Base-by-base conservation (phyloP, 805 yeast species). In the Candida ulmi region DNA sequence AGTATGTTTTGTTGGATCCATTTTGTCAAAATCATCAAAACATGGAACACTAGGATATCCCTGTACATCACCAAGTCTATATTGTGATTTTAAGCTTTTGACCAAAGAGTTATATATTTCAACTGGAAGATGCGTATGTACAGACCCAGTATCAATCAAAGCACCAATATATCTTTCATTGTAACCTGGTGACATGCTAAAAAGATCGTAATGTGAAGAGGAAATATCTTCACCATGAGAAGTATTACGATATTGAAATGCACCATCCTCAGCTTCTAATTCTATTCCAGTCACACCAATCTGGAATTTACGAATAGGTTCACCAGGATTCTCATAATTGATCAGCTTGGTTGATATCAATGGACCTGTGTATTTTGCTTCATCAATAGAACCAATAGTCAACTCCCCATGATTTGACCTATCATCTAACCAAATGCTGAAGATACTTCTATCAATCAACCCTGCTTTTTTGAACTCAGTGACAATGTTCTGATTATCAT, bases 371-470 rank as follows among this genome's bases (percentile, higher is more conserved):
- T 56, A 68, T 48, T 69, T 69, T 5, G 65, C 62, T 17, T 50
- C 50, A 45, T 69, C 74, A 21, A 68, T 53, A 6, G 62, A 70
- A 28, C 75, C 74, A 43, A 69, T 61, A 11, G 68, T 44, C 2
- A 69, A 41, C n/a, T 40, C 39, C 1, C 58, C 58, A 25, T 35
- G 38, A 2, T 34, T 32, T 3, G 30, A 21, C 5, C 31, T 30
- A 5, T 39, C 43, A 28, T 47, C 40, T 5, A 54, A 21, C 41
- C 46, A 54, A 11, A 51, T 33, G 27, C 54, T 44, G 27, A 52
- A 51, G 2, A 50, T n/a, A 13, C 32, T 37, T 26, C 54, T 35
- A 1, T 45, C 32, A 16, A 48, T 45, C 11, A 33, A 13, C 1
- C 40, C 37, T 3, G 30, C 18, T 4, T 26, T 34, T 15, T 40